Base-by-base conservation (phyloP, 495 filamentous ascomycete genomes). In the Daldinia caldariorum region DNA sequence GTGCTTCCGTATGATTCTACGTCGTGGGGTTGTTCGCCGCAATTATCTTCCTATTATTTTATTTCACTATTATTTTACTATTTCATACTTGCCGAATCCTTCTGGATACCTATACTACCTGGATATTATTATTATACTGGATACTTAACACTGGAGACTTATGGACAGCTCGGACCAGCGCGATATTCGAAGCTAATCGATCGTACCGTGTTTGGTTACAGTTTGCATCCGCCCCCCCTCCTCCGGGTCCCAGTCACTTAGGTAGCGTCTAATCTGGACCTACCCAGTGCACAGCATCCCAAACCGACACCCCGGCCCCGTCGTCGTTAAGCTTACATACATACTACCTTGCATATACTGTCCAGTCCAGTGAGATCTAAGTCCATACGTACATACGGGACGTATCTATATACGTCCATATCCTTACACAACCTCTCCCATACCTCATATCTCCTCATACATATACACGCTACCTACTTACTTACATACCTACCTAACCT, bases 311-410 rank as follows among this genome's bases (percentile, higher is more conserved):
- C 34, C 14, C 22, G 62, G 45, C 39, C 61, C 50, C 47, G 9
- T 31, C 55, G 41, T 66, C 54, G 55, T 59, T 66, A 66, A 66
- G 63, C 63, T 66, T 66, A 66, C 62, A 22, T 54, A 58, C 53
- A 39, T 58, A 49, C 34, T 49, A 61, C 31, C 39, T 12, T 37
- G 38, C 58, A 31, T 60, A 47, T 10, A 35, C 43, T 22, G 16
- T 13, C 4, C 41, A 45, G 26, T 1, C 26, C 26, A 26, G 26
- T 26, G 26, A 26, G 26, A 3, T 26, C 26, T 3, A 26, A 26
- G 26, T 26, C 34, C 5, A 35, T 35, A 35, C 34, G 34, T 10
- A 35, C 34, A 35, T 35, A 35, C 34, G 9, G 6, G 6, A 35
- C 34, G 9, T 35, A 58, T 18, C n/a, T 43, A 45, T 10, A 58